Evolutionary conservation across 23 red algal species (phyloP), one percentile per base, ranked within the genome.

Genomic region (Chondrus crispus): DNA sequence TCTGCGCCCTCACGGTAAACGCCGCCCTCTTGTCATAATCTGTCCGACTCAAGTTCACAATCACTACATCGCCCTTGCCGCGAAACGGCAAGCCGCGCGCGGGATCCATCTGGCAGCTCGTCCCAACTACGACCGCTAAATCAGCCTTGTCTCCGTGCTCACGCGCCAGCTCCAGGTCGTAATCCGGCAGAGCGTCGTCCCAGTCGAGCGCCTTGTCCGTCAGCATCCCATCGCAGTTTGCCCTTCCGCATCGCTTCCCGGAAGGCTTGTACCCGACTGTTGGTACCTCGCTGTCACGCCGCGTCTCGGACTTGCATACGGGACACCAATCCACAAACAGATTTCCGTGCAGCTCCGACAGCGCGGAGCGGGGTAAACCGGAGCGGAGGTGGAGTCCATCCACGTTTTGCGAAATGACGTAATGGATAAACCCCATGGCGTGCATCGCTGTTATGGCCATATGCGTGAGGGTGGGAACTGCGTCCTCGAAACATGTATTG

Each of bases 321-420:
- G 29, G 35, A 85, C 97, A 98, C 77, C 78, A 84, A 28, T 95
- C 90, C 18, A 92, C 82, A 76, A 98, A 93, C 26, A 94, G 38
- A 62, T 96, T 95, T 48, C 97, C 97, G 39, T 98, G 97, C 38
- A 98, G 73, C 82, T 98, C 97, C 0, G 93, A 74, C 18, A 95
- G 80, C 4, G 66, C 85, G 8, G 54, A 6, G 16, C 92, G 91
- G 5, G 82, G 90, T 32, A 98, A 53, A 11, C 93, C 97, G 47
- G 90, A 90, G 33, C 95, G 91, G 53, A 84, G 52, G 72, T 98
- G 97, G 47, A 98, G 78, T 38, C 89, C 91, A 78, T 98, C 97
- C 5, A 98, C 94, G 70, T 98, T 98, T 46, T 98, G 97, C 2
- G 94, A 94, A 46, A 98, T 86, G 36, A 98, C 80, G 50, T 84